These are phyloP conservation scores for Alternaria ventricosa DNA, from an alignment of 2,329 filamentous ascomycete genomes.

Conservation along the genomic window DNA sequence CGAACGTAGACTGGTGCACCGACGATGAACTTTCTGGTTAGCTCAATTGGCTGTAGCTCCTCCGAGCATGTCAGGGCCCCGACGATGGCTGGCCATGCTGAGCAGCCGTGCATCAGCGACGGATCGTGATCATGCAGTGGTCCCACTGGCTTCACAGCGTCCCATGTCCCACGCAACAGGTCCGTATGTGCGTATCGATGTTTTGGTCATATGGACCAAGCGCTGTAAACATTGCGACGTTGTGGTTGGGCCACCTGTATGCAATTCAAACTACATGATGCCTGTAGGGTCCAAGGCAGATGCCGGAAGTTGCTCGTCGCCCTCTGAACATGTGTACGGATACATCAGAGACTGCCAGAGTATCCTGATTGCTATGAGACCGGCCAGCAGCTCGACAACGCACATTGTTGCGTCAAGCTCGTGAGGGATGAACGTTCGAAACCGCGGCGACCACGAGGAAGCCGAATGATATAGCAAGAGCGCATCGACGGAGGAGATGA, in stretches of 20 bases:
- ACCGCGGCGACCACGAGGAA: no score
- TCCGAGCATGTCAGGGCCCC: background rate
- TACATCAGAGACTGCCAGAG: no score
- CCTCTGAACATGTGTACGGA: no score
- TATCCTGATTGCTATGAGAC: no score
- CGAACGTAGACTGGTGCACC: background rate
- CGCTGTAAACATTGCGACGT: background rate
- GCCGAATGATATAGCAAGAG: no score
- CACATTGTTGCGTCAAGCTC: no score
- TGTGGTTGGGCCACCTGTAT: background rate
- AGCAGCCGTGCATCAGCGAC: background rate
- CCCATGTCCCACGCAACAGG: rapidly evolving
- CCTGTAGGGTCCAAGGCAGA: background rate
- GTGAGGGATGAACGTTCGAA: no score
- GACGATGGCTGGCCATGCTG: background rate
- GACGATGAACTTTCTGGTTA: rapidly evolving
- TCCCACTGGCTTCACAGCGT: background rate
- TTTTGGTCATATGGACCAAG: background rate
- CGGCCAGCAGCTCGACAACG: no score
- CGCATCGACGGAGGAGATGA: no score
- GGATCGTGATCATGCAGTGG: background rate
- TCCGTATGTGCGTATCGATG: background rate
- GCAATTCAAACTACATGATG: rapidly evolving
- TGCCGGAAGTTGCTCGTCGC: background rate
- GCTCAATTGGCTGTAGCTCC: background rate